These are phyloP conservation scores for Pilatotrama ljubarskyi DNA, from an alignment of 768 basidiomycete species.

Conservation along the genomic window DNA sequence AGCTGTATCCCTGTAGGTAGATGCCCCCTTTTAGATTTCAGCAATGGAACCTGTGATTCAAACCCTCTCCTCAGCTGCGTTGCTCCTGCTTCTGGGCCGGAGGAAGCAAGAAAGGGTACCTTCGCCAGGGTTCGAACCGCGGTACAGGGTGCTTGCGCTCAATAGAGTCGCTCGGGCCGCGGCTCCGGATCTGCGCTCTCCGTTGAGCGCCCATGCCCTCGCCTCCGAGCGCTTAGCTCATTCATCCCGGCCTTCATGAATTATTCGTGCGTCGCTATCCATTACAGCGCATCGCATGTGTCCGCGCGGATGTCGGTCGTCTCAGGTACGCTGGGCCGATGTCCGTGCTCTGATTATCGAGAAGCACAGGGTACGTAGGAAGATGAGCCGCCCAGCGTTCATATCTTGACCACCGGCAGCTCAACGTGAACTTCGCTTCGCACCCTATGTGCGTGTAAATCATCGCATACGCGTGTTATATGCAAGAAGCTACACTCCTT, in stretches of 20 bases:
- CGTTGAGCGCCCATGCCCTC: background rate
- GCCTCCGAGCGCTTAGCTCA: background rate
- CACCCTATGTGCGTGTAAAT: no score
- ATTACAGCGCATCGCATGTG: background rate
- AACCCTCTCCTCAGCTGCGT: background rate
- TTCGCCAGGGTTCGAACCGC: slow-evolving; percentile 1
- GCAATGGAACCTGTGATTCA: slow-evolving; percentile 5
- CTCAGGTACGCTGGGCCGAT: no score
- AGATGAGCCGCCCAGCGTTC: no score
- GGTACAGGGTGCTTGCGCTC: background rate
- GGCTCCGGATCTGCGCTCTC: background rate
- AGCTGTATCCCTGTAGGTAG: slow-evolving; percentile 14
- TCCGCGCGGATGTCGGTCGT: background rate
- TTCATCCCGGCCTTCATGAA: background rate
- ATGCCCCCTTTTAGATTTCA: slow-evolving; percentile 2
- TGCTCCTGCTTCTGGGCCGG: background rate
- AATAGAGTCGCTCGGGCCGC: background rate
- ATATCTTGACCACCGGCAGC: no score
- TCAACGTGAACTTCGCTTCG: no score
- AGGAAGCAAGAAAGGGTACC: background rate
- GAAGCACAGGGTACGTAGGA: no score
- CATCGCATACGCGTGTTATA: no score
- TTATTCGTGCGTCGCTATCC: background rate
- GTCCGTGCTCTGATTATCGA: no score
- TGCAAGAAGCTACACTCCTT: no score